Conservation (phyloP, 495 filamentous ascomycete species). For the Letharia lupina region DNA sequence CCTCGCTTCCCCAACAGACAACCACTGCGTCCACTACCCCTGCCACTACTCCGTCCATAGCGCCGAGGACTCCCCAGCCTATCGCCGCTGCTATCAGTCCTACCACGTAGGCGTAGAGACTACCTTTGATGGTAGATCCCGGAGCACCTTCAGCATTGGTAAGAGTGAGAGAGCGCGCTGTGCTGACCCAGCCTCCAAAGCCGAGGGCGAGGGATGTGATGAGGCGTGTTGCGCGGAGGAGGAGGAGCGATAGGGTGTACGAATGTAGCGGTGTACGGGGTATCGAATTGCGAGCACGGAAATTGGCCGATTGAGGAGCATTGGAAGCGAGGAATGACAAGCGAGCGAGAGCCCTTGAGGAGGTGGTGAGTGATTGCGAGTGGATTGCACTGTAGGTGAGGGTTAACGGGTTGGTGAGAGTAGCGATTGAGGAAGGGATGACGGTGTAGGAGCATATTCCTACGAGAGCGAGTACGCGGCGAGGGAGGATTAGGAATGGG, state of each 20-base stretch:
- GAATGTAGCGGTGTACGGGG: conserved; percentile 44
- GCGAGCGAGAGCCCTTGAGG: conserved; percentile 66
- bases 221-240: conserved; percentile 80
- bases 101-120: conserved; percentile 89
- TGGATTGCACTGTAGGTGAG: conserved; percentile 93
- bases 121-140: conserved; percentile 56
- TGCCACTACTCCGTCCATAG: conserved; percentile 86
- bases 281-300: conserved; percentile 21
- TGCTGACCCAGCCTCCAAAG: conserved; percentile 96
- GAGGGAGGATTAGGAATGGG: conserved; percentile 75
- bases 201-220: conserved; percentile 85
- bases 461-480: conserved; percentile 55
- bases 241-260: conserved; percentile 82
- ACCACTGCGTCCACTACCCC: conserved; percentile 88
- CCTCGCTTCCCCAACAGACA: conserved; percentile 77
- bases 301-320: conserved; percentile 48
- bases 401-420: conserved; percentile 80
- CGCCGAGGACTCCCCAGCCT: conserved; percentile 90
- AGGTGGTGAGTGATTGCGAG: conserved; percentile 65
- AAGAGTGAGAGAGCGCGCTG: conserved; percentile 61
- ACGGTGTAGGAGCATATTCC: conserved; percentile 61
- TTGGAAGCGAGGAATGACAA: conserved; percentile 63
- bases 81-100: conserved; percentile 86
- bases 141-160: conserved; percentile 40
- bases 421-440: conserved; percentile 73